Evolutionary conservation across 1,139 yeast species (phyloP).

Genomic region (Suhomyces terraborum): DNA sequence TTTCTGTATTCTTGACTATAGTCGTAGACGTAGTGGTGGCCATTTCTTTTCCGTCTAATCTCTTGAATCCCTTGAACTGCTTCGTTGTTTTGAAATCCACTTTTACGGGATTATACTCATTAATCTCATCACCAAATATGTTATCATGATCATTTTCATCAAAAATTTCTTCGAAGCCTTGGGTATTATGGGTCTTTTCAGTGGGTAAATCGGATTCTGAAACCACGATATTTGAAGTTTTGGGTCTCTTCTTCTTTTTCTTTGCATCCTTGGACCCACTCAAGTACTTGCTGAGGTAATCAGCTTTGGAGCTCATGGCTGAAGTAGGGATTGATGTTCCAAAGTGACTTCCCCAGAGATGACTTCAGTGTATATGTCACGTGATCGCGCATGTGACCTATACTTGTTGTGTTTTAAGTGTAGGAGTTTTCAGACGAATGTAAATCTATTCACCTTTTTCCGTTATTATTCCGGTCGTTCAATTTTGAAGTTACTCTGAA

Average conservation of each 20-base stretch:
- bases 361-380: neutral
- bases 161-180: constrained; percentile 12
- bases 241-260: constrained; percentile 17
- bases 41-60: constrained; percentile 36
- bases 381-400: neutral
- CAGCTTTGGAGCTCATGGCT: constrained; percentile 36
- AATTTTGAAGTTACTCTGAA: too few relatives aligned
- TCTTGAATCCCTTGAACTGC: constrained; percentile 36
- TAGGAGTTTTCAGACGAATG: too few relatives aligned
- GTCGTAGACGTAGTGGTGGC: neutral
- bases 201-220: constrained; percentile 20
- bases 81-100: constrained; percentile 19
- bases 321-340: neutral
- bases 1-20: too few relatives aligned
- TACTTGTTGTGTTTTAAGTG: too few relatives aligned
- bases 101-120: constrained; percentile 26
- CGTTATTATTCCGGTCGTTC: too few relatives aligned
- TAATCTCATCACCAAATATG: constrained; percentile 26
- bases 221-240: constrained; percentile 19
- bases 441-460: too few relatives aligned
- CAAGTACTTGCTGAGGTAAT: constrained; percentile 54
- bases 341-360: neutral
- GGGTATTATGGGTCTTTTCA: constrained; percentile 2
- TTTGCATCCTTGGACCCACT: constrained; percentile 24
- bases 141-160: too few relatives aligned